Evolutionary conservation across 2,329 filamentous ascomycete species (phyloP).

Genomic region (Herpotrichia juniperi): DNA sequence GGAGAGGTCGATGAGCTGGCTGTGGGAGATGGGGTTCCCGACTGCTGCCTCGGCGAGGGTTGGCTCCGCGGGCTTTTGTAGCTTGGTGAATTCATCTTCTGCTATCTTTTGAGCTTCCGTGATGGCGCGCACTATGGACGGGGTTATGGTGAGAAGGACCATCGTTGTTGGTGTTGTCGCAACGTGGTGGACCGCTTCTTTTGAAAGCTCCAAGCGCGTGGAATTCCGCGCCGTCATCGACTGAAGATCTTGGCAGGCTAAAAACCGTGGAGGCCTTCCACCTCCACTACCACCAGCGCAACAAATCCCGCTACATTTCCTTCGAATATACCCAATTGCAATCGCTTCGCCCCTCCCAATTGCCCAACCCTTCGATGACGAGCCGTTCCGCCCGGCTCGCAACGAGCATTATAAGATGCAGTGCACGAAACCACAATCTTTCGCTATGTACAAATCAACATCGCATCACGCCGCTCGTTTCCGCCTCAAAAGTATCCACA

Average conservation of each 20-base stretch:
- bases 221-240: slow-evolving; percentile 1
- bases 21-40: slow-evolving; percentile 74
- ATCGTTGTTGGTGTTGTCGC: slow-evolving; percentile 53
- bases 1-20: slow-evolving; percentile 70
- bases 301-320: background rate
- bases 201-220: background rate
- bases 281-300: background rate
- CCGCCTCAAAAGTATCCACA: slow-evolving; percentile 27
- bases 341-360: slow-evolving; percentile 22
- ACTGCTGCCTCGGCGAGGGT: slow-evolving; percentile 57
- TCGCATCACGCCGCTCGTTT: slow-evolving; percentile 11
- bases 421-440: slow-evolving; percentile 19
- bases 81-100: slow-evolving; percentile 25
- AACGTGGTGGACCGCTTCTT: background rate
- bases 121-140: slow-evolving; percentile 69
- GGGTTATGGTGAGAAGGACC: slow-evolving; percentile 80
- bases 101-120: slow-evolving; percentile 34
- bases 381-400: slow-evolving; percentile 44
- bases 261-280: too few relatives aligned
- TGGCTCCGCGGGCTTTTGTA: slow-evolving; percentile 51
- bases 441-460: slow-evolving; percentile 31
- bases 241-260: slow-evolving; percentile 7
- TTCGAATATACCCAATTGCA: background rate
- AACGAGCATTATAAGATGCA: slow-evolving; percentile 33
- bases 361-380: slow-evolving; percentile 33